Base-by-base conservation (phyloP, 2,329 filamentous ascomycete genomes). In the Zasmidium citrigriseum region DNA sequence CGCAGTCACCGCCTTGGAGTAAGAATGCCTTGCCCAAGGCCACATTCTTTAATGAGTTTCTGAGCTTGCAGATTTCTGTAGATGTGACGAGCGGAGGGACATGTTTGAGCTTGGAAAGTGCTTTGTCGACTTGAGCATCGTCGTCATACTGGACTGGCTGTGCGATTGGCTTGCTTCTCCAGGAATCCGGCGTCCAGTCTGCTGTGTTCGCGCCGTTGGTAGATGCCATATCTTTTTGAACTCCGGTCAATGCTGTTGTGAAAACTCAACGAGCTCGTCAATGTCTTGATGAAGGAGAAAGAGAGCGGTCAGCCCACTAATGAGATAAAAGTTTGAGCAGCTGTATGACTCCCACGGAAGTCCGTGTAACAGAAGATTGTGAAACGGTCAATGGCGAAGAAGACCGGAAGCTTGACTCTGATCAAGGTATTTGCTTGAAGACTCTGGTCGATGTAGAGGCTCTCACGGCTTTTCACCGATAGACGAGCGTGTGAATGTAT, bases 1-100 rank as follows among this genome's bases (percentile, higher is more conserved):
- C 95, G 72, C 95, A 99, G 77, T 99, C 95, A 48, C 93, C 95
- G 60, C 95, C 95, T 78, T 99, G 95, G 3, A 99, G 85, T 10
- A 99, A 82, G 74, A 99, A 98, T 12, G 93, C 91, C 65, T 93
- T 92, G 29, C 95, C 95, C 34, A 89, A 80, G 4, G 95, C 95
- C 4, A 96, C 95, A 77, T 96, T 91, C 59, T 86, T 86, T 21
- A 99, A 83, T 68, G 86, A 88, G 53, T 85, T 81, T 72, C 92
- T 92, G 54, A 99, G 83, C 63, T 86, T 88, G 67, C 85, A 82
- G 70, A 99, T 96, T 75, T 95, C 91, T 50, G 82, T 82, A 3
- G 90, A 88, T 57, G 90, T 90, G 25, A 95, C 91, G 50, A 95
- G 84, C 22, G 90, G 90, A 5, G 91, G 90, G 9, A 95, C 80